A percentile compares a stretch with the other conserved stretches of the same genome.
These are phyloP conservation scores for Incumbomyces delicatus DNA, from an alignment of 2,329 filamentous ascomycete species.

Conservation along the genomic window DNA sequence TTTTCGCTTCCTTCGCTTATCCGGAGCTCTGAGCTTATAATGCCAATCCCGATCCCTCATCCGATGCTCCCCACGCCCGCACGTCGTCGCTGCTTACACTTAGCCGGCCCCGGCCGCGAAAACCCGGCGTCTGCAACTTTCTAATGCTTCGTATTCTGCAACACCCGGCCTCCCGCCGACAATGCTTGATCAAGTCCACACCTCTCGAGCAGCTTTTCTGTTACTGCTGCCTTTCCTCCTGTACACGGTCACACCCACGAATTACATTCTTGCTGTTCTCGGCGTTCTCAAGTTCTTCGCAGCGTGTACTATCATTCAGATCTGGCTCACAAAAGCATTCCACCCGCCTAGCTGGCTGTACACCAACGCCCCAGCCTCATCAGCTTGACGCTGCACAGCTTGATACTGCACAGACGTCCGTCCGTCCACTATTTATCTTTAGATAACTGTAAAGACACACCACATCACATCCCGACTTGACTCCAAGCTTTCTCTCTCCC, in stretches of 20 bases:
- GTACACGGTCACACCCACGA: neutral
- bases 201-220: neutral
- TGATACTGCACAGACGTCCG: neutral
- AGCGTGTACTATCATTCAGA: neutral
- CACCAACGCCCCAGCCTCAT: neutral
- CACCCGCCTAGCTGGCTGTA: conserved; percentile 4
- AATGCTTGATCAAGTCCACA: neutral
- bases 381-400: neutral
- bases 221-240: neutral
- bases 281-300: neutral
- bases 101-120: conserved; percentile 1
- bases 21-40: too few relatives aligned
- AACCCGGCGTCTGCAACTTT: neutral
- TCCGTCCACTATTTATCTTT: too few relatives aligned
- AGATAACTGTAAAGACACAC: too few relatives aligned
- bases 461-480: neutral
- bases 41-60: conserved; percentile 4
- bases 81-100: neutral
- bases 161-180: neutral
- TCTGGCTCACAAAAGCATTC: neutral
- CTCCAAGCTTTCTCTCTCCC: too few relatives aligned
- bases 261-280: neutral
- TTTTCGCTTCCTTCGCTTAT: too few relatives aligned
- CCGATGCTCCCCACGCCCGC: conserved; percentile 1
- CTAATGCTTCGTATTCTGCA: too few relatives aligned